Conservation (phyloP, 768 basidiomycete species). For the Mycena rebaudengoi region DNA sequence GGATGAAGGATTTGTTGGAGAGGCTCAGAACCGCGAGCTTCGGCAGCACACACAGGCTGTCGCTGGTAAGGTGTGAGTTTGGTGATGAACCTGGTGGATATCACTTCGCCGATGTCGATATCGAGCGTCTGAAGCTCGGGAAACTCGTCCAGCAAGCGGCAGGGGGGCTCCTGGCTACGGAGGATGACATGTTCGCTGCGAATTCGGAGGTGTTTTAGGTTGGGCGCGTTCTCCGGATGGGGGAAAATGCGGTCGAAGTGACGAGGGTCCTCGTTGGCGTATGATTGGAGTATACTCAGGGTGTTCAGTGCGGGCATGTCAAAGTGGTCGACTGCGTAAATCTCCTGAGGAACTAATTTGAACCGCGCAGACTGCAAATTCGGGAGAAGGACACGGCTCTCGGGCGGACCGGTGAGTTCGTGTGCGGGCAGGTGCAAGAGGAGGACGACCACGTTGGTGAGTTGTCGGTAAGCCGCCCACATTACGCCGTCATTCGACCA, state of each 20-base stretch:
- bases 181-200: too few relatives aligned
- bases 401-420: too few relatives aligned
- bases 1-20: neutral
- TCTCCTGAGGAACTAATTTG: too few relatives aligned
- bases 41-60: neutral
- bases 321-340: neutral
- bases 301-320: slow-evolving; percentile 13
- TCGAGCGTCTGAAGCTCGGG: slow-evolving; percentile 9
- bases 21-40: slow-evolving; percentile 27
- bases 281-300: neutral
- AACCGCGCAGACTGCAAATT: neutral
- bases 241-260: neutral
- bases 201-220: slow-evolving; percentile 1
- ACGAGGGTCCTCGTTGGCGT: neutral
- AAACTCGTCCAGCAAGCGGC: neutral
- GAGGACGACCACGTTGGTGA: neutral
- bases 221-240: neutral
- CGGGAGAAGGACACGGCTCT: neutral
- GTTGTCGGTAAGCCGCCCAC: neutral
- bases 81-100: neutral
- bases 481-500: neutral
- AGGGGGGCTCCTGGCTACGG: neutral
- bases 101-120: neutral
- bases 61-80: neutral
- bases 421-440: neutral